These are phyloP conservation scores for Schizochytrium sp. DNA, from an alignment of 108 stramenopile genomes.

Conservation along the genomic window DNA sequence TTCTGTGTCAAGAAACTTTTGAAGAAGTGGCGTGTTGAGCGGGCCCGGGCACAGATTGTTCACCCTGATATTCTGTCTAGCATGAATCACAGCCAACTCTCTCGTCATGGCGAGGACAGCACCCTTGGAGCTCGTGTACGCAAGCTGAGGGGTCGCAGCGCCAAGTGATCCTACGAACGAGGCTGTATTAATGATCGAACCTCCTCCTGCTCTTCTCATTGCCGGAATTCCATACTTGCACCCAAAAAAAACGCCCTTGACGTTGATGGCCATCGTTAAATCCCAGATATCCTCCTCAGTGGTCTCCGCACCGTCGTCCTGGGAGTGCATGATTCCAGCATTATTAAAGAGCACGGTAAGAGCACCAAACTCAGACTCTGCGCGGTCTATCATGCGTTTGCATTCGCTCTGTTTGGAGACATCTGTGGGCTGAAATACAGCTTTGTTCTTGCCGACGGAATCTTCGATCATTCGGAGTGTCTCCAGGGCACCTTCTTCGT, in stretches of 20 bases:
- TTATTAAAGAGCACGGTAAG: slow-evolving; percentile 59
- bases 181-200: slow-evolving; percentile 50
- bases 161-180: slow-evolving; percentile 9
- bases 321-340: slow-evolving; percentile 60
- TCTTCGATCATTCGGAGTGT: slow-evolving; percentile 4
- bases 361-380: slow-evolving; percentile 14
- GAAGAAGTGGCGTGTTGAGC: slow-evolving; percentile 31
- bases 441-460: slow-evolving; percentile 29
- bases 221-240: background rate
- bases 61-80: slow-evolving; percentile 49
- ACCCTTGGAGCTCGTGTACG: slow-evolving; percentile 59
- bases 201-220: slow-evolving; percentile 26
- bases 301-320: slow-evolving; percentile 42
- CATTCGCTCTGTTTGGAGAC: slow-evolving; percentile 21
- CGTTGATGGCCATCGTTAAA: slow-evolving; percentile 50
- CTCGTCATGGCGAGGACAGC: slow-evolving; percentile 50
- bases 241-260: slow-evolving; percentile 33
- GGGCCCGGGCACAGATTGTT: slow-evolving; percentile 62
- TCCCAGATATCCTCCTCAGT: slow-evolving; percentile 58
- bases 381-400: slow-evolving; percentile 54
- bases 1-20: background rate
- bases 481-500: slow-evolving; percentile 36
- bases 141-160: slow-evolving; percentile 52
- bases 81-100: slow-evolving; percentile 49
- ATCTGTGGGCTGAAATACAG: background rate